Base-by-base conservation (phyloP, 116 monocot species). In the Cymodocea nodosa region DNA sequence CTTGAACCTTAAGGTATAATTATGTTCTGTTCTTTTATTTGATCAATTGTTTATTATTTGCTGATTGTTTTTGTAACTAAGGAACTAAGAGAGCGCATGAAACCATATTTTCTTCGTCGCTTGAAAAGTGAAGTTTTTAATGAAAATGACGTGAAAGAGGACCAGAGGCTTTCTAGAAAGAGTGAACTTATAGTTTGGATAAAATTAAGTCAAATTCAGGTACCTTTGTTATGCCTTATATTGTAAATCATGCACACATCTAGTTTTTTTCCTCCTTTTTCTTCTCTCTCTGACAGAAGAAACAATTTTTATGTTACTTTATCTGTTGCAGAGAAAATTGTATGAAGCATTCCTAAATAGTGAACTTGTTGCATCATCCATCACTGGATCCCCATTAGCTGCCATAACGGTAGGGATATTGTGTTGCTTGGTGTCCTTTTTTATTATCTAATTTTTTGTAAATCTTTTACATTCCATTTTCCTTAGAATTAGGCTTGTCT, bases 291-390 rank as follows among this genome's bases (percentile, higher is more conserved):
- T 7, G 1, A 10, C 0, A 34, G 34, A 34, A 17, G 7, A 35
- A 35, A 6, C 17, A 16, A 17, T n/a, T 62, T 40, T 18, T 62
- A 36, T n/a, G 14, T 62, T 36, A 17, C 24, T 61, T 40, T 12
- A 63, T 24, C 53, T 53, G 18, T 76, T 44, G 70, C 86, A 98
- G 97, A 82, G 91, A 71, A 85, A 86, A 84, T 65, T 98, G 18
- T 98, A 98, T 79, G 97, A 91, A 86, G 97, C 85, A 72, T 98
- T 98, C 75, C 68, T 98, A 30, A 86, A 88, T 18, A 98, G 92
- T 79, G 89, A 98, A 19, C 71, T 85, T 17, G 97, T 91, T 70
- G 71, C 79, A 75, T 70, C 63, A 49, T 71, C 84, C 51, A 65
- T 80, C 6, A 72, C 70, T 59, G 91, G 88, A 34, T 98, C 91